Evolutionary conservation across 106 monocot genomes (phyloP), one percentile per base, ranked within the genome.

Genomic region (Posidonia australis): DNA sequence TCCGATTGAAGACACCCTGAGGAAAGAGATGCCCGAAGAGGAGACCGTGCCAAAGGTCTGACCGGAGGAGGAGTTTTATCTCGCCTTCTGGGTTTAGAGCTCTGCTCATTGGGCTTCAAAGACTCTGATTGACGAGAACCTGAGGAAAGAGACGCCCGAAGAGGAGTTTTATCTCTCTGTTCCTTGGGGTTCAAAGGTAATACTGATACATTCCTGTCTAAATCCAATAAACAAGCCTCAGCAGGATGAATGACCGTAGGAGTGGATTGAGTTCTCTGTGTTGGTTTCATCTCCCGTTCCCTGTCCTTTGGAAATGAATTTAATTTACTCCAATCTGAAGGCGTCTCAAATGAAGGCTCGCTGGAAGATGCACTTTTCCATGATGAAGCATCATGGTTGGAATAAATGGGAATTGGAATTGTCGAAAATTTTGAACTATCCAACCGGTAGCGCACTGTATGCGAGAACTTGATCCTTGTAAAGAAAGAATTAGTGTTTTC

Each of bases 401-500:
- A 51, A 48, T 61, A 10, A 51, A 59, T 5, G 18, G 32, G 55
- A 27, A 57, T 58, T 0, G 70, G 57, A 19, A 54, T 58, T n/a
- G 46, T 29, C 7, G 69, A 53, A 54, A 66, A 22, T 26, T 62
- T 60, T 5, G 69, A 54, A 27, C 69, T 66, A 21, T 56, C 60
- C 5, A 74, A 53, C 29, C 84, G 66, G 32, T 52, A 58, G 29
- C 41, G 70, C 14, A 74, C 51, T 0, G 74, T 80, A 5, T 70
- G 67, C 1, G 84, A 71, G 54, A 74, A 74, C 47, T 71, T 84
- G 3, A 74, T 26, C 46, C 84, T 70, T 24, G 44, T 70, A 24
- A 84, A 51, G 80, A 80, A 84, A 44, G 84, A 84, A 46, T 42
- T 58, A 30, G 18, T 43, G 31, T 80, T 74, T 24, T 77, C 70